phyloP scores from a whole-genome alignment of 257 asterid genomes.

The Solanum pimpinellifolium region DNA sequence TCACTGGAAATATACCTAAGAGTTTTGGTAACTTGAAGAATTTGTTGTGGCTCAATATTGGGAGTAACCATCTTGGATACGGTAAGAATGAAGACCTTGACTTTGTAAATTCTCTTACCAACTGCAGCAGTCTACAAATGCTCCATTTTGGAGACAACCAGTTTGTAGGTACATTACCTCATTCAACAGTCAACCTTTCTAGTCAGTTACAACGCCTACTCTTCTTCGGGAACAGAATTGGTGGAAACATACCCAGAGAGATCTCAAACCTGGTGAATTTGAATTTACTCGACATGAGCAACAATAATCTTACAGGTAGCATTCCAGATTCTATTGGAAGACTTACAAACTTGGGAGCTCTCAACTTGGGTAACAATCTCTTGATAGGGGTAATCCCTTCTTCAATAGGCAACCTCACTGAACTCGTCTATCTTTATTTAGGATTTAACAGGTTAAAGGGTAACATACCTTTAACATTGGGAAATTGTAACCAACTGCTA shows the following conservation, averaged over 20 bases:
- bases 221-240: slow-evolving; percentile 10
- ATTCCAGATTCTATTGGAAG: slow-evolving; percentile 35
- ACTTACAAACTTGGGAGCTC: slow-evolving; percentile 19
- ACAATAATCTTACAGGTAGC: slow-evolving; percentile 13
- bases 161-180: slow-evolving; percentile 24
- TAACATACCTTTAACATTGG: slow-evolving; percentile 25
- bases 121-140: slow-evolving; percentile 23
- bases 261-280: slow-evolving; percentile 27
- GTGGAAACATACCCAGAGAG: slow-evolving; percentile 28
- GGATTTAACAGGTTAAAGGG: slow-evolving; percentile 28
- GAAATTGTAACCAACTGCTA: slow-evolving; percentile 18
- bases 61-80: slow-evolving; percentile 18
- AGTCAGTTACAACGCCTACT: slow-evolving; percentile 18
- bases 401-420: slow-evolving; percentile 24
- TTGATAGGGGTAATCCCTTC: slow-evolving; percentile 24
- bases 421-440: slow-evolving; percentile 12
- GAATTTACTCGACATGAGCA: slow-evolving; percentile 7
- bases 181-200: slow-evolving; percentile 20
- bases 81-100: slow-evolving; percentile 17
- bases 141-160: slow-evolving; percentile 18
- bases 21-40: slow-evolving; percentile 18
- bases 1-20: slow-evolving; percentile 28
- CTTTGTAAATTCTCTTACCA: slow-evolving; percentile 27
- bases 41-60: slow-evolving; percentile 7
- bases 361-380: slow-evolving; percentile 17